A percentile compares a stretch with the other conserved stretches of the same genome.
phyloP scores from a whole-genome alignment of 2,329 filamentous ascomycete genomes.

The Sporothrix pseudoabietina region DNA sequence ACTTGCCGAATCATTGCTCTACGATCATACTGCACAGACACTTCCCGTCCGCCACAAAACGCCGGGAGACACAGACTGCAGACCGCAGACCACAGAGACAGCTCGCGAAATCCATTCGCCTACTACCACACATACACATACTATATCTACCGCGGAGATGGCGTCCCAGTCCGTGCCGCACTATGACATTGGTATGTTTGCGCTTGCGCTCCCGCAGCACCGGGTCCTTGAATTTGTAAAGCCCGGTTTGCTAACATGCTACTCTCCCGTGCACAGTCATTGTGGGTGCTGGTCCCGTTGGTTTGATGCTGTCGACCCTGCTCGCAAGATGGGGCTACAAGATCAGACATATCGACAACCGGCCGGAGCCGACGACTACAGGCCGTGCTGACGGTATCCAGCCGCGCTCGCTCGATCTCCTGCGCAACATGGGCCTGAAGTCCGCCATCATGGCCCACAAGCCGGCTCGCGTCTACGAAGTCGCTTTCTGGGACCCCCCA shows the following conservation, averaged over 20 bases:
- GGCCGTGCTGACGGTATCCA: conserved; percentile 91
- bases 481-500: conserved; percentile 71
- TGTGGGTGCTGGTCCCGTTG: conserved; percentile 85
- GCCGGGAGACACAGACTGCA: background rate
- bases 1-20: background rate
- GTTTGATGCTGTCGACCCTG: conserved; percentile 83
- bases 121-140: background rate
- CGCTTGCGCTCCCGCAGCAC: background rate
- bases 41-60: background rate
- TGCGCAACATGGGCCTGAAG: conserved; percentile 89
- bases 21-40: background rate
- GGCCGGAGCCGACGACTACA: conserved; percentile 78
- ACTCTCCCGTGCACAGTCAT: conserved; percentile 62
- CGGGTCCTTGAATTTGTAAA: background rate
- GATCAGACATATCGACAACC: conserved; percentile 93
- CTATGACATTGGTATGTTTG: conserved; percentile 32
- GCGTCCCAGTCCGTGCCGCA: background rate
- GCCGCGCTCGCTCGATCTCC: conserved; percentile 80
- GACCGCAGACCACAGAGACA: background rate
- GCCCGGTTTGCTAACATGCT: background rate
- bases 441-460: conserved; percentile 83
- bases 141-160: background rate
- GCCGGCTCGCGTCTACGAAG: conserved; percentile 81
- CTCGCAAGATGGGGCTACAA: conserved; percentile 91
- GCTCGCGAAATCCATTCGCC: background rate